Evolutionary conservation across 2,329 filamentous ascomycete genomes (phyloP).

Genomic region (Ambrosiella beaveri): DNA sequence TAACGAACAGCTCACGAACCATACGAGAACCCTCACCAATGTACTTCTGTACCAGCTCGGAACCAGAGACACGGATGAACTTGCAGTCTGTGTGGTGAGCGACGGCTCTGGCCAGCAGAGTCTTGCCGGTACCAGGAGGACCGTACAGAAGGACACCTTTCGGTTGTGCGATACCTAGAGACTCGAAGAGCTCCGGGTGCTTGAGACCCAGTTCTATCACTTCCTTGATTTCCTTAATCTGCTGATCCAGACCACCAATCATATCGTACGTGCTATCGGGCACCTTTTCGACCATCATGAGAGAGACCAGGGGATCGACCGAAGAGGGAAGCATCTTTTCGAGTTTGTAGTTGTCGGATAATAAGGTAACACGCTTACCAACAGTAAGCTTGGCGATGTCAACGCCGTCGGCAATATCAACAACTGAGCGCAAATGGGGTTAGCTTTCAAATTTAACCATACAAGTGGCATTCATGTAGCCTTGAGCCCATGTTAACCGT

Average conservation of each 20-base stretch:
- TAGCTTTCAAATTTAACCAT: not conserved
- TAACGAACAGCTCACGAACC: conserved; percentile 97
- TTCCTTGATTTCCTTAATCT: conserved; percentile 99
- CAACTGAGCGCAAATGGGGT: conserved; percentile 40
- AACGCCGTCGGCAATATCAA: conserved; percentile 86
- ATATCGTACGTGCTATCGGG: conserved; percentile 99
- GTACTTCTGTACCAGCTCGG: conserved; percentile 96
- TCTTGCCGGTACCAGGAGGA: conserved; percentile 93
- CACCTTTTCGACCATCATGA: conserved; percentile 99
- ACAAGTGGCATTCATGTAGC: conserved; percentile 12
- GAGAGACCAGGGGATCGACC: conserved; percentile 91
- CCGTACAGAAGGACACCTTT: conserved; percentile 96
- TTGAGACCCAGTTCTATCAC: conserved; percentile 97
- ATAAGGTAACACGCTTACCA: conserved; percentile 89
- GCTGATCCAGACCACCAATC: conserved; percentile 96
- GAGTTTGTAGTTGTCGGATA: conserved; percentile 96
- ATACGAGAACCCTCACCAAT: conserved; percentile 96
- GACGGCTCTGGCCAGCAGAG: conserved; percentile 80
- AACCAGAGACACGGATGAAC: conserved; percentile 93
- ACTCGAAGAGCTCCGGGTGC: conserved; percentile 96
- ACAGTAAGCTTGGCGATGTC: conserved; percentile 91
- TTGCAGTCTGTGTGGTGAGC: conserved; percentile 98
- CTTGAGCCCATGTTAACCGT: not conserved
- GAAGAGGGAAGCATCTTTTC: conserved; percentile 97
- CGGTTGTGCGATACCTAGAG: conserved; percentile 93